A percentile compares a stretch with the other conserved stretches of the same genome.
phyloP scores from a whole-genome alignment of 495 filamentous ascomycete species.

The Daldinia childiae region DNA sequence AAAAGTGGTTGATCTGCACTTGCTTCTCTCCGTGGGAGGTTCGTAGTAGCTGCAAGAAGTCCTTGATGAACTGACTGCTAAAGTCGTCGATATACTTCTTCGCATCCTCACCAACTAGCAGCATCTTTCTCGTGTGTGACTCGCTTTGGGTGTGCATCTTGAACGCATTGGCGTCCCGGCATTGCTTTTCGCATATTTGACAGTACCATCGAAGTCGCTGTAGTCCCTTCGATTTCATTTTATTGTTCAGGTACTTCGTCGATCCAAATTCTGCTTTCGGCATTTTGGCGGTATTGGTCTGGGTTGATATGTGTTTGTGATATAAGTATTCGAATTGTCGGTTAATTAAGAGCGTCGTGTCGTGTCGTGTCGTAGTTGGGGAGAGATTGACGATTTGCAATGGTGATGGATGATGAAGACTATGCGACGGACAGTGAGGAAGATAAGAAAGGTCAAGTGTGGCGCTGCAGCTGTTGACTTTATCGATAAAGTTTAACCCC shows the following conservation, averaged over 20 bases:
- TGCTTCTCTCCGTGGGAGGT: conserved; percentile 88
- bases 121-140: conserved; percentile 84
- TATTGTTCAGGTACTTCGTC: conserved; percentile 86
- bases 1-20: conserved; percentile 88
- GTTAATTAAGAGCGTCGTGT: background rate
- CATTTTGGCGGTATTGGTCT: conserved; percentile 66
- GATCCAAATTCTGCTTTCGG: conserved; percentile 89
- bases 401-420: background rate
- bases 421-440: background rate
- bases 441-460: conserved; percentile 4
- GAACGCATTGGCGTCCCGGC: conserved; percentile 78
- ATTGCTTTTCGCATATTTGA: conserved; percentile 70
- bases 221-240: conserved; percentile 88
- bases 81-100: conserved; percentile 81
- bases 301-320: background rate
- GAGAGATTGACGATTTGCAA: conserved; percentile 14
- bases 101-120: conserved; percentile 84
- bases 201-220: conserved; percentile 89
- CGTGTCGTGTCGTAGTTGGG: background rate
- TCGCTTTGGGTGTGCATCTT: conserved; percentile 84
- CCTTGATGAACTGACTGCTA: conserved; percentile 76
- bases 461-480: conserved; percentile 10
- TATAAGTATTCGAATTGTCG: background rate
- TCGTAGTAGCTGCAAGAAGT: conserved; percentile 78
- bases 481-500: conserved; percentile 1